Evolutionary conservation across 768 basidiomycete genomes (phyloP).

Genomic region (Hericium coralloides): DNA sequence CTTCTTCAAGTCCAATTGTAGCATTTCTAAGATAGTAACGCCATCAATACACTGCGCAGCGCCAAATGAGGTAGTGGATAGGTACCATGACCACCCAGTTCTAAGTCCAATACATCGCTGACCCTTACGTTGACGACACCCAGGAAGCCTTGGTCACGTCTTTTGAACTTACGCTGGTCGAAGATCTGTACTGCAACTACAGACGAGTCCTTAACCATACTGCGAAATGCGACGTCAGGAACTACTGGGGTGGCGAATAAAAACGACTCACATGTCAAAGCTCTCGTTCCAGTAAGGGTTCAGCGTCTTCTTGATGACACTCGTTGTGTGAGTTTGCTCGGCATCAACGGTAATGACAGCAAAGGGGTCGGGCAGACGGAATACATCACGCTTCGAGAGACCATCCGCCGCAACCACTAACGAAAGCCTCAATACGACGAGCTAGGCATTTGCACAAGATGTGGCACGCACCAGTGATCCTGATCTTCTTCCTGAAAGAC

Average conservation of each 20-base stretch:
- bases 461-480: conserved; percentile 54
- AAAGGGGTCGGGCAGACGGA: conserved; percentile 94
- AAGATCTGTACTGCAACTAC: conserved; percentile 98
- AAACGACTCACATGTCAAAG: conserved; percentile 78
- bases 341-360: conserved; percentile 98
- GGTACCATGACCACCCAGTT: conserved; percentile 88
- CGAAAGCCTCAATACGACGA: background rate
- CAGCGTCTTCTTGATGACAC: conserved; percentile 91
- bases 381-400: conserved; percentile 89
- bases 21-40: conserved; percentile 53
- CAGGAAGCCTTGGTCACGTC: conserved; percentile 94
- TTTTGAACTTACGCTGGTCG: conserved; percentile 98
- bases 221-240: conserved; percentile 22
- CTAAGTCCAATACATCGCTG: conserved; percentile 83
- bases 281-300: conserved; percentile 98
- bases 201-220: conserved; percentile 95
- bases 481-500: conserved; percentile 54
- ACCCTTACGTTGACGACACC: conserved; percentile 96
- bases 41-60: background rate
- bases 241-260: conserved; percentile 1
- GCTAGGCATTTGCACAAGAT: background rate
- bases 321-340: conserved; percentile 94
- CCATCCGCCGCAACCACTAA: conserved; percentile 94
- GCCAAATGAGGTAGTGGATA: background rate
- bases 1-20: conserved; percentile 94